Evolutionary conservation across 441 rosid genomes (phyloP).

Genomic region (Pelargonium citronellum): DNA sequence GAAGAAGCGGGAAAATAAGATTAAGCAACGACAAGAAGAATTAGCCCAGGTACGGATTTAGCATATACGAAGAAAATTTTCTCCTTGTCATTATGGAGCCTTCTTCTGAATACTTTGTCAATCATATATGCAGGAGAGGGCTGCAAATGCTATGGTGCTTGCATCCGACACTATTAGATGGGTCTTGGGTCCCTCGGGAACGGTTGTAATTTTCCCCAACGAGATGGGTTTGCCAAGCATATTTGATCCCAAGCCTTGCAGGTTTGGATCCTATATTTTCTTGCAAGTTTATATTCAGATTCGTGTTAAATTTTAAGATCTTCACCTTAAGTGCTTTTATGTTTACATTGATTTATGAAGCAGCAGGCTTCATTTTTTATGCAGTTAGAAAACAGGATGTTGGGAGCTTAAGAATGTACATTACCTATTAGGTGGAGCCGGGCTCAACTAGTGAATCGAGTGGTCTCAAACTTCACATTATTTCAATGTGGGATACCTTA

Average conservation of each 20-base stretch:
- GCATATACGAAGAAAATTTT: neutral
- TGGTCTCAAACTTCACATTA: too few species aligned
- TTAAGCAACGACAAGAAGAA: slow-evolving; percentile 70
- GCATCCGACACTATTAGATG: slow-evolving; percentile 48
- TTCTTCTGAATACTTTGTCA: slow-evolving; percentile 8
- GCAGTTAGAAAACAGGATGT: neutral
- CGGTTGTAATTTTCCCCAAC: slow-evolving; percentile 63
- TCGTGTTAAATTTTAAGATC: neutral
- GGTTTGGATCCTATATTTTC: slow-evolving; percentile 30
- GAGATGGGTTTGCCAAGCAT: slow-evolving; percentile 73
- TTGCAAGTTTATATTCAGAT: neutral
- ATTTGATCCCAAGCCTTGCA: slow-evolving; percentile 45
- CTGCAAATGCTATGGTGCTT: slow-evolving; percentile 49
- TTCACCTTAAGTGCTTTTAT: neutral
- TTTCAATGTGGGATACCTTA: too few species aligned
- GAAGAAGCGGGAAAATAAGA: slow-evolving; percentile 84
- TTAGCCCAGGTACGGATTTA: slow-evolving; percentile 58
- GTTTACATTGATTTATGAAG: neutral
- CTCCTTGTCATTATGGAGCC: neutral
- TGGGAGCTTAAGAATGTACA: neutral
- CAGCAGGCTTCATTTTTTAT: neutral
- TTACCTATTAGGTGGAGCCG: too few species aligned
- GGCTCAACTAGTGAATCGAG: too few species aligned
- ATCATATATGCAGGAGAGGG: slow-evolving; percentile 56
- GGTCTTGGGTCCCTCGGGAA: slow-evolving; percentile 65